Percentiles rank a stretch among this genome's conserved stretches.
Conservation (phyloP, 176 grass and related monocot genomes). For the Oryza coarctata region DNA sequence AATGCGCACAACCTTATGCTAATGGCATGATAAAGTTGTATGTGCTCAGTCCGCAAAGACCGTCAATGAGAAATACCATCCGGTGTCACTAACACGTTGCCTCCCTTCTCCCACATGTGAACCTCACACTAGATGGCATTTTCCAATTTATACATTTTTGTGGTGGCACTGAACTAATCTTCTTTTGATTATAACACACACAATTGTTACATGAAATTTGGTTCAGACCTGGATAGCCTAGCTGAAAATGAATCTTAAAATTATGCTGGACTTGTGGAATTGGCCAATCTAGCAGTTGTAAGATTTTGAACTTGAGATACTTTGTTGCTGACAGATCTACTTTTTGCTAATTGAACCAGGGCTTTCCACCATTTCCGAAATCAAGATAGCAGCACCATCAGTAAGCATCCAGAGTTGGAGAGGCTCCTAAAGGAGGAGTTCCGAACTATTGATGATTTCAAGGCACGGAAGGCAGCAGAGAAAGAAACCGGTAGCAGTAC, state of each 20-base stretch:
- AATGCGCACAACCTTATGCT: background rate
- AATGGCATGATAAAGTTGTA: background rate
- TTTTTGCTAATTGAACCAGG: slow-evolving; percentile 50
- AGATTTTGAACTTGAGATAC: background rate
- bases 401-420: slow-evolving; percentile 68
- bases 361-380: slow-evolving; percentile 91
- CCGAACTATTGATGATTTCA: slow-evolving; percentile 66
- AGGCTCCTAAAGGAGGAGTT: slow-evolving; percentile 76
- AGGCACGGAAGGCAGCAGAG: slow-evolving; percentile 12
- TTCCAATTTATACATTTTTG: background rate
- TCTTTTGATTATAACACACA: background rate
- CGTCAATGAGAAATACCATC: background rate
- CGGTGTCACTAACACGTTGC: background rate
- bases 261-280: background rate
- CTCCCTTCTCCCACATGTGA: background rate
- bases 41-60: background rate
- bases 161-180: background rate
- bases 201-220: background rate
- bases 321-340: background rate
- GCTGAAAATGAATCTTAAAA: background rate
- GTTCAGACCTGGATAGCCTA: background rate
- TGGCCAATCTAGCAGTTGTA: background rate
- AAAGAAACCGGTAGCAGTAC: slow-evolving; percentile 25
- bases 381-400: slow-evolving; percentile 40
- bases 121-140: background rate